Conservation (phyloP, 1,284 basidiomycete species). For the Cutaneotrichosporon cyanovorans region DNA sequence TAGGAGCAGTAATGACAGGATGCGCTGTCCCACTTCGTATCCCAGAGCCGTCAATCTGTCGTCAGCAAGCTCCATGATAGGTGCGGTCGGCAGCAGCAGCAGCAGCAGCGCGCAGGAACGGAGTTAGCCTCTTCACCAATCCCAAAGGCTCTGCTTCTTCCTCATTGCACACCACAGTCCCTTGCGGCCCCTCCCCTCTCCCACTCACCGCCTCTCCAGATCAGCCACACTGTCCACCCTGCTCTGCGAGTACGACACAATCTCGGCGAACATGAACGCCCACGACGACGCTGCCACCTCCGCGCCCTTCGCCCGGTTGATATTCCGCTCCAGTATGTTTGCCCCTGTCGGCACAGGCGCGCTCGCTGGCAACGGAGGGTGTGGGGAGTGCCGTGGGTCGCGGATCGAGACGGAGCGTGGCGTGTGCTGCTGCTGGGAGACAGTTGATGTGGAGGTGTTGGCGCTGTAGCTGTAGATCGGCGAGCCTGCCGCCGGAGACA, state of each 20-base stretch:
- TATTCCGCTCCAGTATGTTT: slow-evolving; percentile 65
- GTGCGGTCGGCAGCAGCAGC: too few species aligned
- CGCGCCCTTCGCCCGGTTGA: slow-evolving; percentile 70
- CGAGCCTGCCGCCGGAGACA: neutral
- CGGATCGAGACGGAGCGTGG: slow-evolving; percentile 5
- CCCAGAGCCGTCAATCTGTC: slow-evolving; percentile 81
- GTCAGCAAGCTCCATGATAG: neutral
- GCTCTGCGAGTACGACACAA: slow-evolving; percentile 90
- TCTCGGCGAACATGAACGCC: slow-evolving; percentile 81
- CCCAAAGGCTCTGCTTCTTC: too few species aligned
- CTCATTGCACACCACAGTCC: too few species aligned
- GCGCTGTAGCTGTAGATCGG: slow-evolving; percentile 13
- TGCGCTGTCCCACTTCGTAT: slow-evolving; percentile 75
- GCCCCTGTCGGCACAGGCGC: neutral
- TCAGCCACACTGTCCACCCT: slow-evolving; percentile 90
- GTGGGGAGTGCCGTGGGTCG: slow-evolving; percentile 7
- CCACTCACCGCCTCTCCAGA: slow-evolving; percentile 66
- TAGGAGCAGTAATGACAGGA: slow-evolving; percentile 51
- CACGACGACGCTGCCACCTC: slow-evolving; percentile 78
- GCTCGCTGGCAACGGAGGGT: slow-evolving; percentile 3
- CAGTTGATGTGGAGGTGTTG: slow-evolving; percentile 10
- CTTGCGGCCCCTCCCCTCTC: neutral
- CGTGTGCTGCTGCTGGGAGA: slow-evolving; percentile 11
- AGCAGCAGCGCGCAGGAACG: neutral
- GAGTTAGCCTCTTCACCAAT: too few species aligned